A percentile compares a stretch with the other conserved stretches of the same genome.
Conservation (phyloP, 1,284 basidiomycete genomes). For the Singerocomus inundabilis region DNA sequence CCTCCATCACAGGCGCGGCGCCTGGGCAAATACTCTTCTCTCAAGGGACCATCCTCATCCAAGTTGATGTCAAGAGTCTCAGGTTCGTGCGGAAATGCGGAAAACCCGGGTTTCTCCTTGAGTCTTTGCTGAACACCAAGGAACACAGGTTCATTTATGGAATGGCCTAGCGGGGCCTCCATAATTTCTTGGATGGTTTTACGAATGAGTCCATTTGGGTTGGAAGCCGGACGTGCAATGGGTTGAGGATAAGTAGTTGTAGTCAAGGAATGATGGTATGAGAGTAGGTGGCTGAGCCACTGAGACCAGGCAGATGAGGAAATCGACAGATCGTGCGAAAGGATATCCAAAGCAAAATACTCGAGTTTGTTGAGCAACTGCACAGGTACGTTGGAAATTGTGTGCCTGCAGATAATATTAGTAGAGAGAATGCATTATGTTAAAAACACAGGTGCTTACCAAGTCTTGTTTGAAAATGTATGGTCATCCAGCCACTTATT, state of each 20-base stretch:
- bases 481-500: slow-evolving; percentile 94
- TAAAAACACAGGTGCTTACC: slow-evolving; percentile 47
- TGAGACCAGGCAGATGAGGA: slow-evolving; percentile 59
- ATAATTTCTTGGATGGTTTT: slow-evolving; percentile 68
- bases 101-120: slow-evolving; percentile 47
- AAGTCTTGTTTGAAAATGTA: slow-evolving; percentile 90
- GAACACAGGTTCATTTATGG: slow-evolving; percentile 61
- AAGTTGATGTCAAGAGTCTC: slow-evolving; percentile 70
- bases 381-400: slow-evolving; percentile 71
- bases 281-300: slow-evolving; percentile 64
- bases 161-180: slow-evolving; percentile 40
- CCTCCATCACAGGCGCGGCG: slow-evolving; percentile 44
- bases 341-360: slow-evolving; percentile 64
- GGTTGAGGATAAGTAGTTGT: slow-evolving; percentile 63
- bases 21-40: slow-evolving; percentile 75
- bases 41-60: slow-evolving; percentile 75
- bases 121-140: slow-evolving; percentile 63
- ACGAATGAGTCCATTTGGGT: slow-evolving; percentile 63
- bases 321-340: slow-evolving; percentile 67
- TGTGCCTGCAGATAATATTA: slow-evolving; percentile 52
- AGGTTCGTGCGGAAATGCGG: slow-evolving; percentile 35
- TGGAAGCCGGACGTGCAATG: slow-evolving; percentile 73
- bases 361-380: slow-evolving; percentile 68
- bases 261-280: slow-evolving; percentile 61
- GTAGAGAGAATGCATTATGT: neutral